Evolutionary conservation across 768 basidiomycete genomes (phyloP), one percentile per base, ranked within the genome.

Genomic region (Cyclocybe cylindracea): DNA sequence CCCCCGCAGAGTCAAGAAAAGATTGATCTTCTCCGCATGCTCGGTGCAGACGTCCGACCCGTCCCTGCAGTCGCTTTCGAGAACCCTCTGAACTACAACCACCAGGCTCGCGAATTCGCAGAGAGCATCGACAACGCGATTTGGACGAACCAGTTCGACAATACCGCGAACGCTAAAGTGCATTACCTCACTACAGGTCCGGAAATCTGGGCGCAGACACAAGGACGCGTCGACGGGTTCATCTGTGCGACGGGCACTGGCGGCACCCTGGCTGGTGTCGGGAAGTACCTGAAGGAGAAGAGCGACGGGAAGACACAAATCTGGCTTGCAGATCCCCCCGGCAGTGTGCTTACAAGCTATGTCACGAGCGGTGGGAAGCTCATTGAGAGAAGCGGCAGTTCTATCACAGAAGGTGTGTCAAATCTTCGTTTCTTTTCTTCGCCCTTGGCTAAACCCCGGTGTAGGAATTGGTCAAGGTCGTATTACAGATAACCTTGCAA

Each of bases 141-240:
- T 50, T 98, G 97, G 96, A 98, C 93, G 7, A 82, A 99, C 74
- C 97, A 99, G 70, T 98, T 99, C 64, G 96, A 98, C 73, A 98
- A 98, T 71, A 84, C 78, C 19, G 93, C 96, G 14, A 99, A 99
- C 66, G 84, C 95, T 11, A 61, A 85, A 16, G 87, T 86, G 14
- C 97, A 99, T 67, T 97, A 95, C 67, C 65, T 75, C 36, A 84
- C 93, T 4, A 99, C 96, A 3, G 97, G 96, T 1, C 97, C 97
- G 0, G 97, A 99, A 71, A 95, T 99, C 46, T 97, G 93, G 93
- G 82, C 83, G 46, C 96, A 98, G 68, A 93, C 85, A 2, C 60
- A 75, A 35, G 93, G 91, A 2, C 73, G 79, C 10, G 53, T 98
- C 1, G 89, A 97, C 62, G 97, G 78, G n/a, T 99, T 99, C 72